Evolutionary conservation across 129 eudicot genomes (phyloP).

Genomic region (Rutidosis leptorrhynchoides): DNA sequence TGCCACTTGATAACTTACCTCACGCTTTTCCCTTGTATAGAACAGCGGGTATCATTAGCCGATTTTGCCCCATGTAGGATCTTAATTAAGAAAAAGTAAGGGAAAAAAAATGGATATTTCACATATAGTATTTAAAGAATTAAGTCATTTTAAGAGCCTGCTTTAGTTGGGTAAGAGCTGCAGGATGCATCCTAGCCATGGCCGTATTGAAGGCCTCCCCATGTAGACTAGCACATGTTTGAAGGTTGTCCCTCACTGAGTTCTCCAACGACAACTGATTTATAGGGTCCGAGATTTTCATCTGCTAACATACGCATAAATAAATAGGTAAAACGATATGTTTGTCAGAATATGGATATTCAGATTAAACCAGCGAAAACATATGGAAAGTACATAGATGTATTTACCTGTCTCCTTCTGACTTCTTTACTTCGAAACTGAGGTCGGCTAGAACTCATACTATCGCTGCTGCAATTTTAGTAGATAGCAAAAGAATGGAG

Average conservation of each 20-base stretch:
- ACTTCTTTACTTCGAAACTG: conserved; percentile 80
- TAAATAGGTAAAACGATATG: conserved; percentile 6
- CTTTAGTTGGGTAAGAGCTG: conserved; percentile 79
- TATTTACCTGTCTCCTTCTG: conserved; percentile 77
- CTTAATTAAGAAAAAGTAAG: conserved; percentile 28
- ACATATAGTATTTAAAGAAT: conserved; percentile 9
- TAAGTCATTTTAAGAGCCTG: conserved; percentile 88
- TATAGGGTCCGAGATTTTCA: conserved; percentile 75
- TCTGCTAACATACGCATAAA: conserved; percentile 43
- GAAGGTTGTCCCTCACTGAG: conserved; percentile 83
- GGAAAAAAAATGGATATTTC: conserved; percentile 18
- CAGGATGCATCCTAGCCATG: conserved; percentile 80
- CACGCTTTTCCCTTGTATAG: conserved; percentile 15
- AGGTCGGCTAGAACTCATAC: conserved; percentile 64
- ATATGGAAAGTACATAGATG: conserved; percentile 1
- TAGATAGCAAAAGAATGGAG: background rate
- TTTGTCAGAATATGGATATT: conserved; percentile 1
- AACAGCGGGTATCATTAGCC: conserved; percentile 15
- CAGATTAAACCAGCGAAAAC: background rate
- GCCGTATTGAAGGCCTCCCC: conserved; percentile 85
- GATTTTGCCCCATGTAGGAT: conserved; percentile 18
- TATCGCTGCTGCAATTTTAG: conserved; percentile 58
- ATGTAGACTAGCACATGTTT: conserved; percentile 83
- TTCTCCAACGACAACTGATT: conserved; percentile 77
- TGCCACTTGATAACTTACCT: conserved; percentile 28